Conservation (phyloP, 306 rosid species). For the Adenanthera pavonina region DNA sequence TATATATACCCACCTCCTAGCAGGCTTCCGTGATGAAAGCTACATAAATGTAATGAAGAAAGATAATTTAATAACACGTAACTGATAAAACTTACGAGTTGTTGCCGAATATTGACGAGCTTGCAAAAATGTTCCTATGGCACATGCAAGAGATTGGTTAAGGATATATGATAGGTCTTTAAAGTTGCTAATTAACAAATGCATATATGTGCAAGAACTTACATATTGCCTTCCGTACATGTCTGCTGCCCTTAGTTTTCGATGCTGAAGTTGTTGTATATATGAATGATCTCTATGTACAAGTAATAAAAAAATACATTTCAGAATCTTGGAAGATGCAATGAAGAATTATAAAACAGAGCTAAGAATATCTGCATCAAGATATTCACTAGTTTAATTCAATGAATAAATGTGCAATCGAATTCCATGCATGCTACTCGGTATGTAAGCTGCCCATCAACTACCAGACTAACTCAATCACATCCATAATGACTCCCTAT, state of each 20-base stretch:
- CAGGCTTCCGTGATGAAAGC: too few species aligned
- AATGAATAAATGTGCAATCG: background rate
- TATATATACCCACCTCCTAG: too few species aligned
- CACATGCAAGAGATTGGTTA: background rate
- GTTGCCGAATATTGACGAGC: conserved; percentile 42
- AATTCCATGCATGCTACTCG: background rate
- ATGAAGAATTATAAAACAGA: background rate
- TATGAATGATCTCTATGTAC: conserved; percentile 67
- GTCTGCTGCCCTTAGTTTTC: conserved; percentile 35
- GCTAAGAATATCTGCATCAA: background rate
- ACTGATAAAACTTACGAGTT: conserved; percentile 39
- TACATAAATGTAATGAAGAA: background rate
- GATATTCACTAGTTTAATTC: background rate
- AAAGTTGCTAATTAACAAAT: background rate
- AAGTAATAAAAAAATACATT: conserved; percentile 19
- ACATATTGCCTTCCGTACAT: conserved; percentile 56
- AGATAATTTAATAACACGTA: background rate
- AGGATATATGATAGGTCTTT: conserved; percentile 26
- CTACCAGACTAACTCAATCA: background rate
- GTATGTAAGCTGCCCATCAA: background rate
- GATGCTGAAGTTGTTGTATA: conserved; percentile 55
- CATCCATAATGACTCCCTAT: background rate
- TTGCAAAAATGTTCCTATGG: conserved; percentile 48
- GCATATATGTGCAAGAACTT: conserved; percentile 30
- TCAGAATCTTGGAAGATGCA: conserved; percentile 17